Conservation (phyloP, 148 eudicot species). For the Persicaria tinctoria region DNA sequence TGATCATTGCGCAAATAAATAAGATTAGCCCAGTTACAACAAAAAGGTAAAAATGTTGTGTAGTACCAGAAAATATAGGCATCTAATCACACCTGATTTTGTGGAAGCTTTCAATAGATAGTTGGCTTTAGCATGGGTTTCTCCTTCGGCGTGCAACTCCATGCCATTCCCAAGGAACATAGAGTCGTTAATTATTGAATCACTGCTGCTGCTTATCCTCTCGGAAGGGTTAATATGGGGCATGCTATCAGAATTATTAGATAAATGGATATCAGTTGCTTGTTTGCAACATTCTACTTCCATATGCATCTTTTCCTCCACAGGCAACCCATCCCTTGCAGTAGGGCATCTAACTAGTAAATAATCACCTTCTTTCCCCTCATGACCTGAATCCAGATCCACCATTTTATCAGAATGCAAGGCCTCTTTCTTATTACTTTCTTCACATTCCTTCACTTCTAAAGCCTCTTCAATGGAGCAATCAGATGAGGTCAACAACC, state of each 20-base stretch:
- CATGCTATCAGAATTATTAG: neutral
- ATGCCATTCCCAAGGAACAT: neutral
- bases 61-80: neutral
- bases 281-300: slow-evolving; percentile 17
- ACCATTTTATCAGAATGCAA: slow-evolving; percentile 18
- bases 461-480: slow-evolving; percentile 20
- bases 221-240: slow-evolving; percentile 10
- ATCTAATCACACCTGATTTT: slow-evolving; percentile 6
- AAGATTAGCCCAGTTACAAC: neutral
- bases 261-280: neutral
- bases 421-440: slow-evolving; percentile 13
- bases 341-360: slow-evolving; percentile 15
- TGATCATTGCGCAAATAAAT: neutral
- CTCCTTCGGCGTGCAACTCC: neutral
- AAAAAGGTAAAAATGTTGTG: neutral
- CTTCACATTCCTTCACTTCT: slow-evolving; percentile 24
- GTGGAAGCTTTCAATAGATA: neutral
- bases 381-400: slow-evolving; percentile 18
- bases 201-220: neutral
- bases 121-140: neutral
- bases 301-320: slow-evolving; percentile 21
- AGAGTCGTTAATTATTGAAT: neutral
- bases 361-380: slow-evolving; percentile 16
- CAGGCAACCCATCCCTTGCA: slow-evolving; percentile 15
- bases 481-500: slow-evolving; percentile 13